Conservation (phyloP, 805 yeast genomes). For the Metahyphopichia silvanorum region DNA sequence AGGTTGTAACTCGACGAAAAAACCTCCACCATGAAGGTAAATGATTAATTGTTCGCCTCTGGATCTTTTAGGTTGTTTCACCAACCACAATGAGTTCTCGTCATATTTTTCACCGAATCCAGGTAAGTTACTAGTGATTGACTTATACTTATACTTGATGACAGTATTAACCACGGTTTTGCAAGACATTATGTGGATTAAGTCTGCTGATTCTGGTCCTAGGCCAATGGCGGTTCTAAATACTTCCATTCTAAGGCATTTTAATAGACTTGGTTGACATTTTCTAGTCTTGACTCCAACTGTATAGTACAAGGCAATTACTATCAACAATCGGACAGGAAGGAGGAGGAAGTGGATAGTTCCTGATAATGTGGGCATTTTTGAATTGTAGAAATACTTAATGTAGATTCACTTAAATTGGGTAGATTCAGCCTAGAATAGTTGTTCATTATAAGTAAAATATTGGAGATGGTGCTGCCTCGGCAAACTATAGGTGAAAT, state of each 20-base stretch:
- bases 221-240: conserved; percentile 8
- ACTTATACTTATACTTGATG: conserved; percentile 1
- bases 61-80: conserved; percentile 20
- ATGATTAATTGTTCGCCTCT: conserved; percentile 28
- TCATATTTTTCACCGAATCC: conserved; percentile 32
- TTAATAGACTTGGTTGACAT: conserved; percentile 7
- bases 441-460: too few species aligned
- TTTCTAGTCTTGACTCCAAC: conserved; percentile 7
- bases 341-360: conserved; percentile 2
- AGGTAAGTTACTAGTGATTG: conserved; percentile 12
- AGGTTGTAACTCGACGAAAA: conserved; percentile 25
- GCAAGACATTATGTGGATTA: conserved; percentile 4
- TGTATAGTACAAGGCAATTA: conserved; percentile 6
- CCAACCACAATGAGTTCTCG: conserved; percentile 31
- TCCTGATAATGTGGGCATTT: not conserved
- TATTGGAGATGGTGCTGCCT: too few species aligned
- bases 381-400: too few species aligned
- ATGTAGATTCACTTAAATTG: too few species aligned
- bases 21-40: conserved; percentile 41
- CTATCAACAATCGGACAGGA: conserved; percentile 5
- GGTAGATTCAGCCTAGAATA: too few species aligned
- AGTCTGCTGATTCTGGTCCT: conserved; percentile 6
- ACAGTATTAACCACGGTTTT: conserved; percentile 9
- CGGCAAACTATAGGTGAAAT: too few species aligned
- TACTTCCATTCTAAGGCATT: conserved; percentile 9